Conservation (phyloP, 768 basidiomycete genomes). For the Macrolepiota fuliginosa region DNA sequence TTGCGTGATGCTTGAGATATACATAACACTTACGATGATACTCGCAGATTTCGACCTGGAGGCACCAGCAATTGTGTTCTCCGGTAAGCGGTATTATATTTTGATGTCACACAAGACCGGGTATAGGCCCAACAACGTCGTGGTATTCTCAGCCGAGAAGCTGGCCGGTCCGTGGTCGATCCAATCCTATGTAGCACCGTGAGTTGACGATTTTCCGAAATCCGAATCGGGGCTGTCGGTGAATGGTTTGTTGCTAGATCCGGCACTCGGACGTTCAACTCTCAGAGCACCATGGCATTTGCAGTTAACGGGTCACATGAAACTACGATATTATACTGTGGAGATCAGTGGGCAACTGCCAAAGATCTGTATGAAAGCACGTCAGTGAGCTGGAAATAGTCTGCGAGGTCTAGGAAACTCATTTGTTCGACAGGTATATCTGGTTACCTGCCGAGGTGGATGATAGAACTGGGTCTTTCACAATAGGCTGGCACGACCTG, state of each 20-base stretch:
- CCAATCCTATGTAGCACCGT: slow-evolving; percentile 7
- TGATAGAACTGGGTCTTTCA: slow-evolving; percentile 3
- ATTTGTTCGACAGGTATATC: background rate
- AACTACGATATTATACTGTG: slow-evolving; percentile 3
- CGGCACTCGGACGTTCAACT: slow-evolving; percentile 3
- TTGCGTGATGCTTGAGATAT: background rate
- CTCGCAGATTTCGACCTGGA: slow-evolving; percentile 2
- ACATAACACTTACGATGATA: background rate
- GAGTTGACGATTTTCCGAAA: background rate
- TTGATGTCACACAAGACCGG: slow-evolving; percentile 7
- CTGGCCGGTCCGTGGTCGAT: slow-evolving; percentile 3
- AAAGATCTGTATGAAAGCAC: slow-evolving; percentile 9
- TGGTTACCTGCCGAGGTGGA: slow-evolving; percentile 5
- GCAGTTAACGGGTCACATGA: background rate
- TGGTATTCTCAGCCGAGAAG: slow-evolving; percentile 9
- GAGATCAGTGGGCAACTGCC: slow-evolving; percentile 6
- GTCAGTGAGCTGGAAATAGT: background rate
- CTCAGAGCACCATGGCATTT: slow-evolving; percentile 4
- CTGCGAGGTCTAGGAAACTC: background rate
- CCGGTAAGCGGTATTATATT: slow-evolving; percentile 6
- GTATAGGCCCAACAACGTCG: slow-evolving; percentile 10
- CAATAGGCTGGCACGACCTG: slow-evolving; percentile 6
- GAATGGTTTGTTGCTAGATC: background rate
- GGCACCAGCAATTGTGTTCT: slow-evolving; percentile 2
- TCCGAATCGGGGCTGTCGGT: background rate